Evolutionary conservation across 805 yeast species (phyloP), one percentile per base, ranked within the genome.

Genomic region (Candida koratica): DNA sequence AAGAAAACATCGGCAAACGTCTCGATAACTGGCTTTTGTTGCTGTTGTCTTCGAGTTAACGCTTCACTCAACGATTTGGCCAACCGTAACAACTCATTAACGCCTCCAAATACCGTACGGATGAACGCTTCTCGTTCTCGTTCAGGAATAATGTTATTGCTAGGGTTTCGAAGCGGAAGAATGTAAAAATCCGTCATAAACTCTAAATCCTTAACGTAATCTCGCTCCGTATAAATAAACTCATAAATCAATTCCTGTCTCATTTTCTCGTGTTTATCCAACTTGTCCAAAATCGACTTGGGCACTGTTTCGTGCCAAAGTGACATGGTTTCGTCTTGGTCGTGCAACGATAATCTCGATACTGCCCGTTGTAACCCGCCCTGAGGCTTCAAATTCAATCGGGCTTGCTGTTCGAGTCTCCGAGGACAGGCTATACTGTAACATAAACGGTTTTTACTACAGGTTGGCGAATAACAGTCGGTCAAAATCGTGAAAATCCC

Each of bases 381-480:
- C 50, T 84, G 83, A 2, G 93, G 86, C 55, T 85, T 85, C 77
- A 86, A 72, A 49, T 89, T 88, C 34, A 86, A 71, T 41, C 97
- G 71, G 4, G 96, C 95, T 55, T 90, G 97, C 59, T 93, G 97
- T 60, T 90, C 97, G 33, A 93, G 67, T 44, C 97, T 74, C 47
- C 96, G 75, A 11, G 98, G 98, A 62, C 98, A 93, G 9, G 96
- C 94, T 48, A 93, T 89, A 28, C 95, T 84, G 60, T 93, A 93
- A 61, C 98, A 93, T 25, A 90, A 65, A 22, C 77, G 69, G 51
- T 86, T 94, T 34, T 94, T 69, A 4, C 96, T 81, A 61, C 98
- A 93, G 0, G 98, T 93, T 22, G 98, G 96, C 0, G 97, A 88
- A 53, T 93, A 93, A 61, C 98, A 93, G 53, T 89, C 96, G 0